Base-by-base conservation (phyloP, 177 flowering plant species). In the Tripterygium wilfordii region DNA sequence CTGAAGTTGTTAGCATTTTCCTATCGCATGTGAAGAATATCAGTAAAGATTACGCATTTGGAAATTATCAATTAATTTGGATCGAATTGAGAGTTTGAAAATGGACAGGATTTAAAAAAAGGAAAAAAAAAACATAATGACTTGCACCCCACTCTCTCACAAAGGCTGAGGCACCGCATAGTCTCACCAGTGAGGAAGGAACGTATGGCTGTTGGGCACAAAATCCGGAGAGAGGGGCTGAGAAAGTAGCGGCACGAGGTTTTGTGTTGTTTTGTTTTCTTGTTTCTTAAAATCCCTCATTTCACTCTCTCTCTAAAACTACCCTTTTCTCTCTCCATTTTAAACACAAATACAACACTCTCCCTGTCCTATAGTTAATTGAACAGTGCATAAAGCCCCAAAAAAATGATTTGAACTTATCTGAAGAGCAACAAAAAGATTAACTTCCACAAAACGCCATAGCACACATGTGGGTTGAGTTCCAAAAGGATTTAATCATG, bases 131-230 rank as follows among this genome's bases (percentile, higher is more conserved):
- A n/a, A n/a, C n/a, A n/a, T 12, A 30, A 12, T 30, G 7, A 30
- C 12, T 30, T 30, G 7, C 33, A 6, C 33, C 33, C 33, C 33
- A 30, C 33, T 26, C 3, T 13, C 7, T 18, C 12, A 3, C 33
- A 54, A 65, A 60, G 61, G 67, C 71, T 47, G 67, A 51, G 50
- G 58, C 75, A 74, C 79, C 79, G 79, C 68, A 56, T 0, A 41
- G 12, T 4, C 22, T 16, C 48, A 56, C 79, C 79, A 74, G 47
- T 56, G 31, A 63, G 56, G 65, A 51, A 35, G 7, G 45, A 54
- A 68, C 76, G 69, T 35, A 65, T 70, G 71, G 75, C 51, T 32
- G 42, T 18, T 53, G n/a, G 68, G 70, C 76, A 65, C 62, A 68
- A 40, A 60, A 62, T 54, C 67, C 71, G 74, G 73, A 29, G 66